These are phyloP conservation scores for Venturia nashicola DNA, from an alignment of 2,329 filamentous ascomycete species.

Conservation along the genomic window DNA sequence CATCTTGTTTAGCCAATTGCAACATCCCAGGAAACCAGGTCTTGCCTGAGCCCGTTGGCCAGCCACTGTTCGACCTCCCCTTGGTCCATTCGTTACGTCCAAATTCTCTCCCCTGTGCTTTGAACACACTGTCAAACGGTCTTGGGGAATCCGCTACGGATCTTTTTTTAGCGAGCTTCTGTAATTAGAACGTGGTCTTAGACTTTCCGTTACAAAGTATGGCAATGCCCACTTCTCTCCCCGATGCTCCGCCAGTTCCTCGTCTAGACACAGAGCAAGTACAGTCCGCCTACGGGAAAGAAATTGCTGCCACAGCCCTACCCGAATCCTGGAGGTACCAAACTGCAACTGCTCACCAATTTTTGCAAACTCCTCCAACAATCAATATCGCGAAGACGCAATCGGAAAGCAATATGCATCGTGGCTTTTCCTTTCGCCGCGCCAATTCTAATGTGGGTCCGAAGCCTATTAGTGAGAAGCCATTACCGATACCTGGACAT, in stretches of 20 bases:
- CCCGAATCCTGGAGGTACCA: not conserved
- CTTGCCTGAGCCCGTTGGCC: not conserved
- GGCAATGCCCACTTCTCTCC: not conserved
- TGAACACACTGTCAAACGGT: not conserved
- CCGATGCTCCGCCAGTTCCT: not conserved
- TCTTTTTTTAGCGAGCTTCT: not conserved
- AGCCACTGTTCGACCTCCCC: not conserved
- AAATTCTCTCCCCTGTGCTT: not conserved
- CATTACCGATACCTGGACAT: not conserved
- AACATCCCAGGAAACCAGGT: not conserved
- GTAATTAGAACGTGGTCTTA: not conserved
- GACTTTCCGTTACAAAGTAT: not conserved
- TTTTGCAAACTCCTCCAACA: not conserved
- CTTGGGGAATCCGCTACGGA: not conserved
- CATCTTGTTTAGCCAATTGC: not conserved
- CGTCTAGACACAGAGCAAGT: not conserved
- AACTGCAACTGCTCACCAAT: not conserved
- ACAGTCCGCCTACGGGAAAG: not conserved
- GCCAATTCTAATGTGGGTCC: not conserved
- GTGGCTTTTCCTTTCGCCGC: slow-evolving; percentile 5
- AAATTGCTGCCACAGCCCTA: not conserved
- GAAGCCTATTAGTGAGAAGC: not conserved
- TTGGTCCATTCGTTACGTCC: not conserved
- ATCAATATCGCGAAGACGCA: not conserved
- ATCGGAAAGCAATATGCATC: slow-evolving; percentile 6